Percentiles rank a stretch among this genome's conserved stretches.
These are phyloP conservation scores for Chalara sp. DNA, from an alignment of 2,329 filamentous ascomycete species.

Conservation along the genomic window DNA sequence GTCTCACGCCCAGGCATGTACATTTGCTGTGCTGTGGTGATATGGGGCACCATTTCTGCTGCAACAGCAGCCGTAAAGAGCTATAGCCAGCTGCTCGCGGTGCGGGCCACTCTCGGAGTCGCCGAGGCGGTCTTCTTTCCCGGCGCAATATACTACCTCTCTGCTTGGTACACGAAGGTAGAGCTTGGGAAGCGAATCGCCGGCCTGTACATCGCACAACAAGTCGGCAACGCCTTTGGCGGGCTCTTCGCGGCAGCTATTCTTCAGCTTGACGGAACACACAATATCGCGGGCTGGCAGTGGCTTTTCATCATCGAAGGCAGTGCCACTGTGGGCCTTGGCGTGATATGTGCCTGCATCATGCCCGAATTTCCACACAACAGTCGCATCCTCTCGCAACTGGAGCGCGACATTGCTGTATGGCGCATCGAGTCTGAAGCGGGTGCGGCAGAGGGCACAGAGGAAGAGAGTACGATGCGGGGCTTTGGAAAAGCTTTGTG, in stretches of 20 bases:
- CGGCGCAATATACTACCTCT: constrained; percentile 32
- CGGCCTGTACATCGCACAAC: constrained; percentile 30
- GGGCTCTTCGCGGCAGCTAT: constrained; percentile 42
- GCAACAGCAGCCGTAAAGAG: constrained; percentile 29
- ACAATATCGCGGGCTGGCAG: constrained; percentile 41
- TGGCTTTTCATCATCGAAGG: constrained; percentile 44
- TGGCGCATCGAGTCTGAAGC: constrained; percentile 30
- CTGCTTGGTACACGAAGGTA: constrained; percentile 32
- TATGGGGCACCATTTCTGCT: constrained; percentile 29
- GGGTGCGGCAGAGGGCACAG: constrained; percentile 31
- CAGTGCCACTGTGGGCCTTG: constrained; percentile 33
- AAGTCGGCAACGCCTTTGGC: constrained; percentile 38
- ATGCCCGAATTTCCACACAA: constrained; percentile 36
- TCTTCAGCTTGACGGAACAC: constrained; percentile 37
- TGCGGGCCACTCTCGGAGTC: constrained; percentile 28
- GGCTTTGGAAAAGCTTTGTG: constrained; percentile 26
- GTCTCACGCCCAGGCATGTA: constrained; percentile 15
- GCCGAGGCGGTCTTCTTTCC: constrained; percentile 18
- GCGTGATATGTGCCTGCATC: constrained; percentile 27
- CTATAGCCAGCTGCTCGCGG: constrained; percentile 28
- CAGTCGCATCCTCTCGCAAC: constrained; percentile 25
- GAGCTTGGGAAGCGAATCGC: constrained; percentile 32
- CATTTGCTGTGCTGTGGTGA: constrained; percentile 22
- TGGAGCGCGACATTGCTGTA: constrained; percentile 23
- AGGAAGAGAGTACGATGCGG: constrained; percentile 25